Base-by-base conservation (phyloP, 2,329 filamentous ascomycete genomes). In the Pezicula radicicola region DNA sequence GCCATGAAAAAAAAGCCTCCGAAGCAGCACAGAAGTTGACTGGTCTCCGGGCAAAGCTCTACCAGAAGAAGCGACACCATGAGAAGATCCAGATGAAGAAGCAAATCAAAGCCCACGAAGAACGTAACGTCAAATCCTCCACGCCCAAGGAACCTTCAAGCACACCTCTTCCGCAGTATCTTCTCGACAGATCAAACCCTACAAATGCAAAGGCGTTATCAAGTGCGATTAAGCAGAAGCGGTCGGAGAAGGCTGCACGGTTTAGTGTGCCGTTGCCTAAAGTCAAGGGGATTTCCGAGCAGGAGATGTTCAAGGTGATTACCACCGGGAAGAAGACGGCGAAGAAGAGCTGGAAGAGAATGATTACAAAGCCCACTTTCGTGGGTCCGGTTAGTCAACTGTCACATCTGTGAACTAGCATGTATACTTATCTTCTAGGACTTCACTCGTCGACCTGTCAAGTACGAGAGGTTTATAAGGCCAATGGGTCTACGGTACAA, bases 21-120 rank as follows among this genome's bases (percentile, higher is more conserved):
- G n/a, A n/a, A n/a, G n/a, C n/a, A n/a, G 91, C 94, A 21, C 93
- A 97, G 78, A 96, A 95, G 72, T 80, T 97, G 66, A 87, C 89
- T 55, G 94, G 94, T 59, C 83, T 97, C 63, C 81, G 91, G 57
- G 94, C 94, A 62, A 99, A 99, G 80, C 78, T 96, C 66, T 87
- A 94, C 76, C 88, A 93, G 72, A 87, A 97, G 27, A 28, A 28
- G 79, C 84, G 94, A 25, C 89, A 91, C 76, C 88, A 92, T 71
- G 92, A 99, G 79, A 99, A 99, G 87, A 96, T 96, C 69, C 91
- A 96, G 81, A 92, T 96, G 88, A 88, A 88, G 74, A 96, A 96
- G 81, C 78, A 85, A 66, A 95, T 99, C 81, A 90, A 89, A 75
- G 88, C 90, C 42, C 90, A 96, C 77, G 94, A 99, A 75, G 90